These are phyloP conservation scores for Udeniomyces megalosporus DNA, from an alignment of 768 basidiomycete species.

Conservation along the genomic window DNA sequence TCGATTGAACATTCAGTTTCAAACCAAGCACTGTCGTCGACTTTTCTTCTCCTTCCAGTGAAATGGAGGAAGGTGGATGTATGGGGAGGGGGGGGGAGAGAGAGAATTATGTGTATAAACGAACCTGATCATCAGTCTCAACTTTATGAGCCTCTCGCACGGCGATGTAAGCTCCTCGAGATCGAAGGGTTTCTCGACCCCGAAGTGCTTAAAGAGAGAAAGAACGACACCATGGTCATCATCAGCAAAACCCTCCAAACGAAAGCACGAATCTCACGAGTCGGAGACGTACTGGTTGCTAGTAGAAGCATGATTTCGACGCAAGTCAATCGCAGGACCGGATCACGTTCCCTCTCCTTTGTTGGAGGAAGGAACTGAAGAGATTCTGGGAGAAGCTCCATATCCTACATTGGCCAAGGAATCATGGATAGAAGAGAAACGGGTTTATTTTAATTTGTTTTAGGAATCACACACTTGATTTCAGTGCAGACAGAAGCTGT, in stretches of 20 bases:
- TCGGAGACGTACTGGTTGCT: conserved; percentile 43
- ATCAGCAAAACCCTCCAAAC: not conserved
- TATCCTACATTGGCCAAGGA: conserved; percentile 41
- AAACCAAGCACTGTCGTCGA: too few species aligned
- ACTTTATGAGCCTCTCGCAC: conserved; percentile 57
- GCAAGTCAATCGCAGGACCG: conserved; percentile 57
- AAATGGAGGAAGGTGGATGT: too few species aligned
- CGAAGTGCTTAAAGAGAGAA: conserved; percentile 39
- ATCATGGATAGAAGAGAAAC: not conserved
- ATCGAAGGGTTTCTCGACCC: conserved; percentile 66
- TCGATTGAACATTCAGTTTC: too few species aligned
- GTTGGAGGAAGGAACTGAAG: conserved; percentile 75
- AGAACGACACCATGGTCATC: not conserved
- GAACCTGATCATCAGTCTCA: conserved; percentile 62
- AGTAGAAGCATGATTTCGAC: conserved; percentile 80
- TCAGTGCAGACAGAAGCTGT: not conserved
- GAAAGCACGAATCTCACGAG: not conserved
- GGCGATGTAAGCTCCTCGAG: conserved; percentile 72
- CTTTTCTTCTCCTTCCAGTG: too few species aligned
- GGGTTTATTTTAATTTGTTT: not conserved
- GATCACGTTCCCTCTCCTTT: conserved; percentile 68
- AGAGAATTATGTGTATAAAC: too few species aligned
- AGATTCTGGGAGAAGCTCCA: conserved; percentile 66
- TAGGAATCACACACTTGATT: not conserved
- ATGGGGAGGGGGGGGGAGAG: too few species aligned